These are phyloP conservation scores for Alternaria burnsii DNA, from an alignment of 2,329 filamentous ascomycete genomes.

Conservation along the genomic window DNA sequence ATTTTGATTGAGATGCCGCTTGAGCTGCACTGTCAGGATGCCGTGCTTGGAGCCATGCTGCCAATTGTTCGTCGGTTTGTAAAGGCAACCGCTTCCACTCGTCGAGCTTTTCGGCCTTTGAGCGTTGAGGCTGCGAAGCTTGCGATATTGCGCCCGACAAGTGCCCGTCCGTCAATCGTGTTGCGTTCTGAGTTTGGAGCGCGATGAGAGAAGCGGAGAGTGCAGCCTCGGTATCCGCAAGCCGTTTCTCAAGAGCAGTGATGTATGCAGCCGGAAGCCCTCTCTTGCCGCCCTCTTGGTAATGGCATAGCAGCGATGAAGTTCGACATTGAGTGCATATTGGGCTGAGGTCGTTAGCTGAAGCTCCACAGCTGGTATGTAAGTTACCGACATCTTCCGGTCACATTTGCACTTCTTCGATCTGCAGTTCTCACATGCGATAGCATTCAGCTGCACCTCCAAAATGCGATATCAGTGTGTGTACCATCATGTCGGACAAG, in stretches of 20 bases:
- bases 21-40: constrained; percentile 11
- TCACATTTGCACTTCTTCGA: constrained; percentile 42
- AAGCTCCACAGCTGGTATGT: not conserved
- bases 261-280: constrained; percentile 40
- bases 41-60: constrained; percentile 30
- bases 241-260: constrained; percentile 31
- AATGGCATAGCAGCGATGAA: constrained; percentile 26
- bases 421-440: constrained; percentile 39
- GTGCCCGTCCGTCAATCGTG: constrained; percentile 1
- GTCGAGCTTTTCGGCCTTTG: constrained; percentile 34
- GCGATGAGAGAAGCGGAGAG: constrained; percentile 26
- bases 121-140: constrained; percentile 12
- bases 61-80: constrained; percentile 29
- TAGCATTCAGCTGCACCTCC: constrained; percentile 25
- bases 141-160: not conserved
- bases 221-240: constrained; percentile 37
- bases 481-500: not conserved
- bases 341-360: constrained; percentile 24
- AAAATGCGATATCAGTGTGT: not conserved
- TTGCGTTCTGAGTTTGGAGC: constrained; percentile 12
- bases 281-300: constrained; percentile 38
- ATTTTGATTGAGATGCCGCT: constrained; percentile 1
- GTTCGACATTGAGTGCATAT: constrained; percentile 34
- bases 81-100: constrained; percentile 37
- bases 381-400: constrained; percentile 28